These are phyloP conservation scores for Solanum chacoense DNA, from an alignment of 305 asterid genomes.

Conservation along the genomic window DNA sequence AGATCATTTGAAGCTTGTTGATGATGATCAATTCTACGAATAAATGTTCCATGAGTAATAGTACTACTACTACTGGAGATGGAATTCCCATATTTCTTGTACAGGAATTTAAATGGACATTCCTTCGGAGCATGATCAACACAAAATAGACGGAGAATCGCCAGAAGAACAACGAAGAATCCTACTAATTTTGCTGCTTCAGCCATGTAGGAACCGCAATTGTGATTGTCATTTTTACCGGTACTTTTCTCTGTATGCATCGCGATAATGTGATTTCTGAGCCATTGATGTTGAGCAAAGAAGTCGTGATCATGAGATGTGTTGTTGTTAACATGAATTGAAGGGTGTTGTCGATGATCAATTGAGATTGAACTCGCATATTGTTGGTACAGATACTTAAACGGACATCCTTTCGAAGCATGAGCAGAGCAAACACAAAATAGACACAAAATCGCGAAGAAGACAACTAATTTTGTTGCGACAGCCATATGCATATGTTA, in stretches of 20 bases:
- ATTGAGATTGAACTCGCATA: background rate
- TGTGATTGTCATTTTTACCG: background rate
- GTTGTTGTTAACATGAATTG: background rate
- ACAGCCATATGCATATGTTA: background rate
- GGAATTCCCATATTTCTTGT: background rate
- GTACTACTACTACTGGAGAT: background rate
- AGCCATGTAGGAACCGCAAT: background rate
- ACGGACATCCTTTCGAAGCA: background rate
- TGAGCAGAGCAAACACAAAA: background rate
- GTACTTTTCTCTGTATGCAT: background rate
- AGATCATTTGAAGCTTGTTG: too few relatives aligned
- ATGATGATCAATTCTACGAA: background rate
- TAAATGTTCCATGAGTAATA: background rate
- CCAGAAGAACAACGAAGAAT: background rate
- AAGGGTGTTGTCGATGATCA: background rate
- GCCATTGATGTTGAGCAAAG: background rate
- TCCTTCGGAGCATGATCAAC: background rate
- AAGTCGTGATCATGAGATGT: background rate
- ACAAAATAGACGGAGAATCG: background rate
- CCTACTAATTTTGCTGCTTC: background rate
- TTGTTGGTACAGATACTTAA: background rate
- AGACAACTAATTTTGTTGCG: background rate
- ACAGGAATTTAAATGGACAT: background rate
- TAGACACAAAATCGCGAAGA: background rate
- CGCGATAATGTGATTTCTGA: background rate